These are phyloP conservation scores for Beauveria sp. DNA, from an alignment of 2,329 filamentous ascomycete species.

Conservation along the genomic window DNA sequence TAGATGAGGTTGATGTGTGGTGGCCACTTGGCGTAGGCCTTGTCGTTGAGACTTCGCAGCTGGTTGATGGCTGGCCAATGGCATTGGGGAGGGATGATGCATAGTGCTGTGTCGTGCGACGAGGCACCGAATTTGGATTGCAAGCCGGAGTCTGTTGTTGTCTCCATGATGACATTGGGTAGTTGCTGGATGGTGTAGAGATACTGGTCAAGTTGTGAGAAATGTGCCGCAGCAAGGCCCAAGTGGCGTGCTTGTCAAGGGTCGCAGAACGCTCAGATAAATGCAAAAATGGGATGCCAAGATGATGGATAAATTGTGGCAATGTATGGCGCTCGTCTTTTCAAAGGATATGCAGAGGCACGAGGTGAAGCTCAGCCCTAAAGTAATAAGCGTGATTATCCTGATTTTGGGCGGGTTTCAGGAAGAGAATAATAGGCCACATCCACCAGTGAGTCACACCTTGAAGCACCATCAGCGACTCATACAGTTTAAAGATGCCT, in stretches of 20 bases:
- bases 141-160: background rate
- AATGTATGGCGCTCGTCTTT: no score
- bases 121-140: background rate
- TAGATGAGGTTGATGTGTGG: constrained; percentile 61
- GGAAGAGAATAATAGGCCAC: no score
- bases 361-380: background rate
- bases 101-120: constrained; percentile 53
- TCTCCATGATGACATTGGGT: background rate
- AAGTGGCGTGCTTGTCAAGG: background rate
- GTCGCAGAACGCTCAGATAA: background rate
- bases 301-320: background rate
- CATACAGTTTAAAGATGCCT: background rate
- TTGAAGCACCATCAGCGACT: background rate
- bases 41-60: constrained; percentile 56
- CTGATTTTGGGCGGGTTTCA: no score
- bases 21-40: constrained; percentile 53
- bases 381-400: background rate
- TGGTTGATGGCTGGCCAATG: constrained; percentile 42
- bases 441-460: constrained; percentile 8
- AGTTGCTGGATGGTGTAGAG: background rate
- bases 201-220: background rate
- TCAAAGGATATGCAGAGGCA: background rate
- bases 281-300: background rate
- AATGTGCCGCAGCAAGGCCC: background rate
- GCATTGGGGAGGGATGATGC: constrained; percentile 45